These are phyloP conservation scores for Pleurotus eryngii DNA, from an alignment of 768 basidiomycete genomes.

Conservation along the genomic window DNA sequence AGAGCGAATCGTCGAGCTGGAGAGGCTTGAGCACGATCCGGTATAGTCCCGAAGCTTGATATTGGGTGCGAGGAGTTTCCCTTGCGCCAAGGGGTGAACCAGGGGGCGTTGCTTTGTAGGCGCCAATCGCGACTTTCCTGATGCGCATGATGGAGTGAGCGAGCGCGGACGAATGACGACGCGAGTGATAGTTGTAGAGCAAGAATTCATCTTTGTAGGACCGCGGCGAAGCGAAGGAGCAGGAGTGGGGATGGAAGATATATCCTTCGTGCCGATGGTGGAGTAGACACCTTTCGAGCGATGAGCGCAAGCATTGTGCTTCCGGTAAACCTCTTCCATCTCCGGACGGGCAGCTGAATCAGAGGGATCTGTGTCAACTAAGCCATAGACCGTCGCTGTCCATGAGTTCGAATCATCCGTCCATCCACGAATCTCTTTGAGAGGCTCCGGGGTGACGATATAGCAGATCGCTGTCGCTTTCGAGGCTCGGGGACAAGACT, in stretches of 20 bases:
- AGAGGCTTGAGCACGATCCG: slow-evolving; percentile 34
- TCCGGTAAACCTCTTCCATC: slow-evolving; percentile 33
- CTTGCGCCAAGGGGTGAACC: slow-evolving; percentile 58
- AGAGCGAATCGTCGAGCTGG: slow-evolving; percentile 27
- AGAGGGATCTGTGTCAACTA: slow-evolving; percentile 34
- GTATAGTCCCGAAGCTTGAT: slow-evolving; percentile 37
- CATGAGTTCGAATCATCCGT: slow-evolving; percentile 64
- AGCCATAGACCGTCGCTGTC: slow-evolving; percentile 61
- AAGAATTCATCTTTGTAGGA: slow-evolving; percentile 40
- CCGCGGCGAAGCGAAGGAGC: slow-evolving; percentile 8
- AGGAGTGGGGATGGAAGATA: slow-evolving; percentile 9
- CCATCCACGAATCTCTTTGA: slow-evolving; percentile 45
- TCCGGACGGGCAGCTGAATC: slow-evolving; percentile 14
- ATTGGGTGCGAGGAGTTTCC: slow-evolving; percentile 53
- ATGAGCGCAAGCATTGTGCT: slow-evolving; percentile 51
- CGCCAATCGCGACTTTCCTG: slow-evolving; percentile 1
- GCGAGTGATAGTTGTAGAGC: slow-evolving; percentile 52
- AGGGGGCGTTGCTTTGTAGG: slow-evolving; percentile 49
- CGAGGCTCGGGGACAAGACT: slow-evolving; percentile 38
- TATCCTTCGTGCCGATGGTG: slow-evolving; percentile 32
- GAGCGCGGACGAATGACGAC: slow-evolving; percentile 37
- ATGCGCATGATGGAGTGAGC: neutral
- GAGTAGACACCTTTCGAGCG: slow-evolving; percentile 47
- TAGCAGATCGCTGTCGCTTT: slow-evolving; percentile 34
- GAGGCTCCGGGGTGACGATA: slow-evolving; percentile 32